phyloP scores from a whole-genome alignment of 2,329 filamentous ascomycete genomes.

The Ceratocystis eucalypticola region DNA sequence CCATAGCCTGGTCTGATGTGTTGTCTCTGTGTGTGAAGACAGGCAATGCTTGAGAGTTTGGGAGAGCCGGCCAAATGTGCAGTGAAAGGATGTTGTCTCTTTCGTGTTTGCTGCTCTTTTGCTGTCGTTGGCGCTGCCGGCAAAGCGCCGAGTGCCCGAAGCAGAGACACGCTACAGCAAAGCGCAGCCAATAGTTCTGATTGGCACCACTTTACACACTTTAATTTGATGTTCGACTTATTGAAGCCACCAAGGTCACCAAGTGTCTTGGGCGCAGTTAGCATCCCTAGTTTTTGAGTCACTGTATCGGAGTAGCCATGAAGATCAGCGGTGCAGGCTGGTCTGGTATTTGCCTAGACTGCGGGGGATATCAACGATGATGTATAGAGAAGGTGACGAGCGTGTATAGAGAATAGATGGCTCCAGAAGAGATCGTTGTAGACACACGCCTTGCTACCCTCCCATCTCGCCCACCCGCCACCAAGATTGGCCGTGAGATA shows the following conservation, averaged over 20 bases:
- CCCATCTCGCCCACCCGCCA: background rate
- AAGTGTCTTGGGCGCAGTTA: background rate
- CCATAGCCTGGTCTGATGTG: background rate
- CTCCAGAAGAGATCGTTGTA: background rate
- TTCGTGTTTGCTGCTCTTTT: background rate
- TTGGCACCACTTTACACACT: background rate
- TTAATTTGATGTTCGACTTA: background rate
- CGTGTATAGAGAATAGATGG: background rate
- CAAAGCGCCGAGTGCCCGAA: background rate
- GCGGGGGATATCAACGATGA: background rate
- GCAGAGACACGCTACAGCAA: background rate
- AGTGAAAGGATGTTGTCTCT: background rate
- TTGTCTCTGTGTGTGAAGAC: background rate
- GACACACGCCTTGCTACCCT: background rate
- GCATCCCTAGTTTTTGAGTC: background rate
- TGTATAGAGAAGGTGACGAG: background rate
- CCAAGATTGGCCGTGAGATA: background rate
- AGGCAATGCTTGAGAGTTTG: background rate
- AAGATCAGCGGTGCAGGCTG: background rate
- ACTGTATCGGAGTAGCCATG: background rate
- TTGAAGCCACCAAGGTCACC: background rate
- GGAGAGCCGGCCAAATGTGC: background rate
- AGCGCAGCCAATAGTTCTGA: background rate
- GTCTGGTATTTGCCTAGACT: background rate
- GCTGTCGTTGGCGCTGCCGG: background rate